These are phyloP conservation scores for Royoungia palumana DNA, from an alignment of 768 basidiomycete species.

Conservation along the genomic window DNA sequence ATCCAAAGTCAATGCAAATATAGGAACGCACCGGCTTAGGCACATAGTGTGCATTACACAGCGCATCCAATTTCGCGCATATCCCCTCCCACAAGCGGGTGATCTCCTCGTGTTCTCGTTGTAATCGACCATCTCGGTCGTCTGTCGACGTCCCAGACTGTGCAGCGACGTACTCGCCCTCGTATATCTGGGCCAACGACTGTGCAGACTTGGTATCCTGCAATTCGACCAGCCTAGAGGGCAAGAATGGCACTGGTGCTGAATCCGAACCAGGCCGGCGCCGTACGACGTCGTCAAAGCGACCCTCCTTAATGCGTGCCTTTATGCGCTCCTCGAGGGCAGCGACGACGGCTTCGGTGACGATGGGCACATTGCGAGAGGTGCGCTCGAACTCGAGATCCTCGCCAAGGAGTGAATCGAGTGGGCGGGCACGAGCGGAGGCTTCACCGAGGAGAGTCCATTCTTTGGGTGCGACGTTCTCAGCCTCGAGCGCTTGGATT, in stretches of 20 bases:
- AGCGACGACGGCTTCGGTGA: conserved; percentile 84
- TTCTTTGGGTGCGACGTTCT: conserved; percentile 85
- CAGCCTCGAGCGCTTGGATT: conserved; percentile 76
- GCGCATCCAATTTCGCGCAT: conserved; percentile 83
- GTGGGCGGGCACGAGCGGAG: conserved; percentile 73
- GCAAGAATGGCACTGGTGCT: conserved; percentile 86
- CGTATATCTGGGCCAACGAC: conserved; percentile 94
- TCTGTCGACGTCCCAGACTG: conserved; percentile 54
- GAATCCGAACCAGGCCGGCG: conserved; percentile 55
- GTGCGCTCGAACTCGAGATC: conserved; percentile 94
- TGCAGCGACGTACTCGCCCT: conserved; percentile 80
- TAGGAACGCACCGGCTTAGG: conserved; percentile 75
- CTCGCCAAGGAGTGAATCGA: conserved; percentile 89
- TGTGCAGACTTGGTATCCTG: conserved; percentile 85
- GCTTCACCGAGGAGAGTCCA: conserved; percentile 96
- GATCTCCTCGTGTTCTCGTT: conserved; percentile 87
- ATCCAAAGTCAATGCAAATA: neutral
- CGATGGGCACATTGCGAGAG: conserved; percentile 79
- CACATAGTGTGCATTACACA: conserved; percentile 93
- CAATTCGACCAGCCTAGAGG: conserved; percentile 84
- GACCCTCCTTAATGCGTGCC: conserved; percentile 75
- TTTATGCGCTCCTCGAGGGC: conserved; percentile 90
- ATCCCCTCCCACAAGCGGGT: conserved; percentile 81
- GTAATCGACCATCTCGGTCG: conserved; percentile 84
- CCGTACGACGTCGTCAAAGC: conserved; percentile 92